These are phyloP conservation scores for Phialophora verrucosa DNA, from an alignment of 2,329 filamentous ascomycete species.

Conservation along the genomic window DNA sequence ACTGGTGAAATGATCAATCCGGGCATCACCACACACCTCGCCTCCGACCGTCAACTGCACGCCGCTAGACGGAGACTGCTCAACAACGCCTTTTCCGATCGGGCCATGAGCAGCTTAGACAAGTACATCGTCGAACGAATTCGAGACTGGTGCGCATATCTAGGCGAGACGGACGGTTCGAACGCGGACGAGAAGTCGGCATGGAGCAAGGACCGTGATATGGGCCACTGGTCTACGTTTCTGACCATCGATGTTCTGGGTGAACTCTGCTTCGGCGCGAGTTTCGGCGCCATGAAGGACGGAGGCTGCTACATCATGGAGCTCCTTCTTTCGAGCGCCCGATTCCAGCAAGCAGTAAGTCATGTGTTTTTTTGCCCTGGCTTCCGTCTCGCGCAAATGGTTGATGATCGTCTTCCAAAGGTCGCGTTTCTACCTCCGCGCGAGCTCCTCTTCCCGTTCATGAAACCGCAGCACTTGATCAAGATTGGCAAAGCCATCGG, in stretches of 20 bases:
- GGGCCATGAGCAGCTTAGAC: conserved; percentile 51
- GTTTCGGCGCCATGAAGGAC: conserved; percentile 50
- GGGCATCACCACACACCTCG: conserved; percentile 49
- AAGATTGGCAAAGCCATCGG: conserved; percentile 11
- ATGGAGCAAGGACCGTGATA: conserved; percentile 53
- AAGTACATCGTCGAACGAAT: conserved; percentile 53
- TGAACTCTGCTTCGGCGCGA: conserved; percentile 50
- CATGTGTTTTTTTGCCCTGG: no score
- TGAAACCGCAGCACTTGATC: conserved; percentile 3
- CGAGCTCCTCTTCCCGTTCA: conserved; percentile 24
- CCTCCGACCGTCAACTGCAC: conserved; percentile 26
- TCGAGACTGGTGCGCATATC: conserved; percentile 46
- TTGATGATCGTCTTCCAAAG: conserved; percentile 6
- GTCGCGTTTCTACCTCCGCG: conserved; percentile 21
- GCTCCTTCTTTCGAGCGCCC: conserved; percentile 34
- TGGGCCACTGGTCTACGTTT: conserved; percentile 54
- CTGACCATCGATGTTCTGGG: conserved; percentile 60
- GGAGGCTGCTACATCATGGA: conserved; percentile 54
- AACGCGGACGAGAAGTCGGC: conserved; percentile 8
- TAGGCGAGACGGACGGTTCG: conserved; percentile 25
- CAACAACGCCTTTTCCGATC: conserved; percentile 46
- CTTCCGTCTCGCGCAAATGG: neutral
- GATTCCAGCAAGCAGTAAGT: conserved; percentile 22
- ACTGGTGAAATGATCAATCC: conserved; percentile 50
- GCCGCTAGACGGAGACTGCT: conserved; percentile 43